A percentile compares a stretch with the other conserved stretches of the same genome.
Evolutionary conservation across 345 rosid genomes (phyloP).

Genomic region (Psidium guajava): DNA sequence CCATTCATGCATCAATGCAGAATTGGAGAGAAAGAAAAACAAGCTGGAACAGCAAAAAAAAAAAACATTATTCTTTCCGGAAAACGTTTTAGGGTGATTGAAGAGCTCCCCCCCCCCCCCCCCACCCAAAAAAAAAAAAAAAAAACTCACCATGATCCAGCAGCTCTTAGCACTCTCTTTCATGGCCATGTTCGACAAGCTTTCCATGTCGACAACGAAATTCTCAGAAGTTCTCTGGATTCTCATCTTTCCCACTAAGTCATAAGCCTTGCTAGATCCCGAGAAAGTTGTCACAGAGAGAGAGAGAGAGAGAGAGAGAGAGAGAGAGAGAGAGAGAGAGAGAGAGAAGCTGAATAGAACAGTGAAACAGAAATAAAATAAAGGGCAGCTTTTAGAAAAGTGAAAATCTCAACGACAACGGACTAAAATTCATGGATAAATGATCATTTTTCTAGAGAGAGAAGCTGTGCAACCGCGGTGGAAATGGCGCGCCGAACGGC

Average conservation of each 20-base stretch:
- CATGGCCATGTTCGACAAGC: not conserved
- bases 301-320: not conserved
- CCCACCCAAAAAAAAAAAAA: not conserved
- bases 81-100: not conserved
- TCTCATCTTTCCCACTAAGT: not conserved
- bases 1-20: not conserved
- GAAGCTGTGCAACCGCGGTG: not conserved
- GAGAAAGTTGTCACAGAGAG: not conserved
- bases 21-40: not conserved
- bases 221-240: not conserved
- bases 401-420: not conserved
- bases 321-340: not conserved
- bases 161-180: not conserved
- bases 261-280: not conserved
- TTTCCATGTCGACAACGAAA: not conserved
- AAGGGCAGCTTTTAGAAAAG: not conserved
- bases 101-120: too few species aligned
- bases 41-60: not conserved
- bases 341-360: not conserved
- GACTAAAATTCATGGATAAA: not conserved
- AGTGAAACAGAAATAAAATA: not conserved
- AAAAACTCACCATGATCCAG: not conserved
- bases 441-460: not conserved
- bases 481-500: not conserved
- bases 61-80: not conserved